Evolutionary conservation across 2,329 filamentous ascomycete species (phyloP).

Genomic region (Cercospora sojina): DNA sequence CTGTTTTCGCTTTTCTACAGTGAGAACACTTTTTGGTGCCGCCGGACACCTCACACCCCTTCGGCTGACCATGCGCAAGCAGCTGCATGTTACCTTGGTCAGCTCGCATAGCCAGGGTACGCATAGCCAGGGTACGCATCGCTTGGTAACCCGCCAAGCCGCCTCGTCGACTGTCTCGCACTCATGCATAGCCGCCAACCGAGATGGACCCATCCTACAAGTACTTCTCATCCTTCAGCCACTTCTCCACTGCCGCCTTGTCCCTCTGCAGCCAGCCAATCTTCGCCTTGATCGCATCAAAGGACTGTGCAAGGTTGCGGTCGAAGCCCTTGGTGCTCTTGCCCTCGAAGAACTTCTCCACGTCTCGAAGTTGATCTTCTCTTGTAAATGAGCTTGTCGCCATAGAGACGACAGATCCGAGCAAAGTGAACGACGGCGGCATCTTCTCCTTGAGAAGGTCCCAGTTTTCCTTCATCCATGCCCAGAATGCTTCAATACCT

Average conservation of each 20-base stretch:
- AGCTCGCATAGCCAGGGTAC: neutral
- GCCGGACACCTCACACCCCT: too few relatives aligned
- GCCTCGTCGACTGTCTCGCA: too few relatives aligned
- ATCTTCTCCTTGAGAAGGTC: constrained; percentile 76
- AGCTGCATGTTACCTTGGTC: neutral
- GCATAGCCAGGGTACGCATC: neutral
- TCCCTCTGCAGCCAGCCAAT: constrained; percentile 77
- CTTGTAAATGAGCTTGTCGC: constrained; percentile 78
- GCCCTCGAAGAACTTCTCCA: constrained; percentile 76
- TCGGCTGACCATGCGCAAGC: neutral
- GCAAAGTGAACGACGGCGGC: constrained; percentile 81
- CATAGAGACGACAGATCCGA: constrained; percentile 79
- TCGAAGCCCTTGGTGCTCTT: constrained; percentile 88
- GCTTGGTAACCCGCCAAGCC: neutral
- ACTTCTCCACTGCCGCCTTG: constrained; percentile 69
- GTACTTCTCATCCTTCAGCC: constrained; percentile 68
- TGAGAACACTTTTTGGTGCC: too few relatives aligned
- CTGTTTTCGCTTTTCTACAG: neutral
- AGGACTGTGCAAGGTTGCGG: constrained; percentile 82
- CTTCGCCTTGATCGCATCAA: constrained; percentile 83
- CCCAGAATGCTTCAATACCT: constrained; percentile 77
- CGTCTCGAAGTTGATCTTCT: constrained; percentile 69
- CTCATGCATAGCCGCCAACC: too few relatives aligned
- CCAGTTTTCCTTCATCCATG: constrained; percentile 86
- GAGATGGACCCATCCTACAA: constrained; percentile 35